Evolutionary conservation across 352 stramenopile genomes (phyloP), one percentile per base, ranked within the genome.

Genomic region (Pythium volutum): DNA sequence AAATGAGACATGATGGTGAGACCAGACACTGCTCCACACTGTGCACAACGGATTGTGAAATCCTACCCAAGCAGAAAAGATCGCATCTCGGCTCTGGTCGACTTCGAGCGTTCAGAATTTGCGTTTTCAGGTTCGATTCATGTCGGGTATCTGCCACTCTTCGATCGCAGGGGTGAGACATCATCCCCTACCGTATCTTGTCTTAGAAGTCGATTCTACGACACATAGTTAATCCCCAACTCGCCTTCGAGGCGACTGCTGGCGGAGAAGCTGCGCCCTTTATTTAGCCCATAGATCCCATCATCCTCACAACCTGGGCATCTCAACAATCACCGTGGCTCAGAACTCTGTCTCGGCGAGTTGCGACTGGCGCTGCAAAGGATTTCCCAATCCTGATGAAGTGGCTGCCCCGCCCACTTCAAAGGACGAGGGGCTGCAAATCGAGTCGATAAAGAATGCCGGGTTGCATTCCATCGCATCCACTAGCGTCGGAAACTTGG

Each of bases 381-480:
- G 15, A 8, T n/a, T 25, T 14, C n/a, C n/a, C 20, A n/a, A 43
- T 43, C 11, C 15, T 43, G 36, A 43, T 43, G 36, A 20, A 43
- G 6, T 15, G 0, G 36, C 26, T 12, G 34, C n/a, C 12, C 25
- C 18, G 22, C 39, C 27, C 7, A 26, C 5, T 5, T 53, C 48
- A 16, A 59, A 55, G 34, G 41, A 26, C 0, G 18, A 38, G 23
- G 31, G 70, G 23, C 71, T 74, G 8, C 73, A 77, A 47, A 93
- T 84, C 50, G 89, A 76, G 31, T 84, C 73, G 31, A 84, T 81
- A 60, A 93, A 90, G 34, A 79, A 71, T 20, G 87, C 52, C 22
- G 81, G 81, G 48, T 93, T 84, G 67, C 88, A 83, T 41, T 93
- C 84, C 77, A 91, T 89, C 16, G 82, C 84, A 52, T 93, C 84